Evolutionary conservation across 2,329 filamentous ascomycete genomes (phyloP).

Genomic region (Plenodomus tracheiphilus): DNA sequence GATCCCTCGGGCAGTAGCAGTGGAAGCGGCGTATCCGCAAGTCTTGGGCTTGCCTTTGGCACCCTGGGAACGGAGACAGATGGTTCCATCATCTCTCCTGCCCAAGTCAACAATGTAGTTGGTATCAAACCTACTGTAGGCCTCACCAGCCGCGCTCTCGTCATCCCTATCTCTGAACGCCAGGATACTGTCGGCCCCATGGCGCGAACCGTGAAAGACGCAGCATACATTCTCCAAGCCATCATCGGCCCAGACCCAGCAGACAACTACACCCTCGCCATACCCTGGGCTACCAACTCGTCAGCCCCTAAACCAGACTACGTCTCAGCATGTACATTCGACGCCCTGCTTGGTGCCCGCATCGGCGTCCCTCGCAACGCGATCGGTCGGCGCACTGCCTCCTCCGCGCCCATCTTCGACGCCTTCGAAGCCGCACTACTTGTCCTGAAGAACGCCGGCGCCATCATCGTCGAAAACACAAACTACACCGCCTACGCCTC

Average conservation of each 20-base stretch:
- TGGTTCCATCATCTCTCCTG: constrained; percentile 65
- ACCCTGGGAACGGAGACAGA: constrained; percentile 65
- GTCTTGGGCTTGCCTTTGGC: constrained; percentile 62
- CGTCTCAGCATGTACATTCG: constrained; percentile 59
- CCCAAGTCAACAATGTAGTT: constrained; percentile 62
- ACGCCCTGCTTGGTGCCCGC: constrained; percentile 59
- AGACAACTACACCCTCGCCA: constrained; percentile 63
- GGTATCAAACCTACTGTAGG: constrained; percentile 67
- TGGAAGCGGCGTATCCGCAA: constrained; percentile 64
- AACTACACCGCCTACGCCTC: constrained; percentile 60
- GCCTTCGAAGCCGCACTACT: constrained; percentile 61
- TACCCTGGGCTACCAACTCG: constrained; percentile 50
- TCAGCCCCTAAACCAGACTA: constrained; percentile 60
- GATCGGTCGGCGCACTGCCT: constrained; percentile 45
- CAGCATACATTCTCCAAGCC: constrained; percentile 59
- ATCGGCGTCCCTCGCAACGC: constrained; percentile 68
- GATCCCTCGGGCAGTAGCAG: constrained; percentile 53
- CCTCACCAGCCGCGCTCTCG: constrained; percentile 63
- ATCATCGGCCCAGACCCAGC: constrained; percentile 60
- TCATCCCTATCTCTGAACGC: constrained; percentile 66
- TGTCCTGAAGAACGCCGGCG: constrained; percentile 59
- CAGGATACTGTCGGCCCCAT: constrained; percentile 63
- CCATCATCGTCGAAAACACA: constrained; percentile 62
- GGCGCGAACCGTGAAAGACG: constrained; percentile 62
- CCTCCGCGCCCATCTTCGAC: constrained; percentile 47